Conservation (phyloP, 768 basidiomycete genomes). For the Gelatoporia subvermispora region DNA sequence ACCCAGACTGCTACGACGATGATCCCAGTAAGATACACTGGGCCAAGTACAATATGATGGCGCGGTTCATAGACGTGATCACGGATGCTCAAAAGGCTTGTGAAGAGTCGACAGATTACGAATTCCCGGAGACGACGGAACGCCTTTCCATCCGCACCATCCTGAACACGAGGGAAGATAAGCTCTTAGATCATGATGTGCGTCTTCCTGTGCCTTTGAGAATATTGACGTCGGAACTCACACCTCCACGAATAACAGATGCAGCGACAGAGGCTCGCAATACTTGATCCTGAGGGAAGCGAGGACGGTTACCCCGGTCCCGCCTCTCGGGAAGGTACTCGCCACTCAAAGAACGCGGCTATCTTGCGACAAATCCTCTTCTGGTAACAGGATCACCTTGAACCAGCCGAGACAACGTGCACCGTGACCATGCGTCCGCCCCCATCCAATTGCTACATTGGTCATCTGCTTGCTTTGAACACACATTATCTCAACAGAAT, state of each 20-base stretch:
- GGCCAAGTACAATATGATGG: slow-evolving; percentile 95
- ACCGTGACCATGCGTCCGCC: background rate
- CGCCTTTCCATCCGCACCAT: slow-evolving; percentile 53
- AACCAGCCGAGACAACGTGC: background rate
- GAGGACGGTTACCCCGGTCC: slow-evolving; percentile 8
- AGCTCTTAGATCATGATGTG: slow-evolving; percentile 71
- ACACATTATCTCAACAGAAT: slow-evolving; percentile 5
- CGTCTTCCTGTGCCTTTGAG: slow-evolving; percentile 10
- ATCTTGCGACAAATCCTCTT: slow-evolving; percentile 26
- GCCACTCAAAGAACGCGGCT: slow-evolving; percentile 21
- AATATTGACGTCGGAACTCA: background rate
- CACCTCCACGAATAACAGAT: slow-evolving; percentile 41
- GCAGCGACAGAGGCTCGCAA: slow-evolving; percentile 60
- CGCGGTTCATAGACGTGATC: slow-evolving; percentile 74
- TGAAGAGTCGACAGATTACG: slow-evolving; percentile 45
- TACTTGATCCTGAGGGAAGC: slow-evolving; percentile 36
- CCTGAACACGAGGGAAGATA: slow-evolving; percentile 32
- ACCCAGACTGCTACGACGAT: slow-evolving; percentile 61
- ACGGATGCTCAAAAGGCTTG: slow-evolving; percentile 76
- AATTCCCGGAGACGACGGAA: slow-evolving; percentile 40
- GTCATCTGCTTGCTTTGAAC: slow-evolving; percentile 4
- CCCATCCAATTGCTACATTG: background rate
- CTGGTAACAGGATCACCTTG: slow-evolving; percentile 11
- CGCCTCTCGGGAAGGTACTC: slow-evolving; percentile 16
- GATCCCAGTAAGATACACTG: slow-evolving; percentile 81